These are phyloP conservation scores for Microbotryum intermedium DNA, from an alignment of 1,284 basidiomycete genomes.

Conservation along the genomic window DNA sequence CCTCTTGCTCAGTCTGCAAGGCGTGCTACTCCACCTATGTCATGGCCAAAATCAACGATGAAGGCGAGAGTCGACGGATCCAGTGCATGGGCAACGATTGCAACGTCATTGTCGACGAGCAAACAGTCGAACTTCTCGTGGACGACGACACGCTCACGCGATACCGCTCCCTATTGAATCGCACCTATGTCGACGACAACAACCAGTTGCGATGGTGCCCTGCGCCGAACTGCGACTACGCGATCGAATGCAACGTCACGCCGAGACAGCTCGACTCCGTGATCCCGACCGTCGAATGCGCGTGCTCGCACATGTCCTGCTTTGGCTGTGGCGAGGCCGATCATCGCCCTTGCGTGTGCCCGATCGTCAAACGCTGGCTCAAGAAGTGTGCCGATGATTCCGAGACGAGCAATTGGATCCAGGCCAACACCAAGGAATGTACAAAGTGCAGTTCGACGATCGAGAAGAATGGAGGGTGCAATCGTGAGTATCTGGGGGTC, in stretches of 20 bases:
- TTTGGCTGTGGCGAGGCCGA: constrained; percentile 81
- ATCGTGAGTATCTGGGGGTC: constrained; percentile 56
- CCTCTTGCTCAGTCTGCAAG: constrained; percentile 50
- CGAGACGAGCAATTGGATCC: constrained; percentile 99
- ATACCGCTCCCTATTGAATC: constrained; percentile 77
- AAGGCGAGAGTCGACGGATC: constrained; percentile 72
- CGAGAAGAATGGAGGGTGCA: constrained; percentile 99
- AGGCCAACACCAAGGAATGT: constrained; percentile 98
- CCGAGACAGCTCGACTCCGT: constrained; percentile 53
- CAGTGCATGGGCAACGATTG: constrained; percentile 93
- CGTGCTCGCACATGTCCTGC: constrained; percentile 65
- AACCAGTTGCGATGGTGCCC: constrained; percentile 86
- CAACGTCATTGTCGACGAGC: constrained; percentile 56
- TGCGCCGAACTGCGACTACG: constrained; percentile 55
- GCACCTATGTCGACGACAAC: constrained; percentile 83
- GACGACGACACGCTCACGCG: constrained; percentile 35
- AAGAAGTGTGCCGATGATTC: constrained; percentile 96
- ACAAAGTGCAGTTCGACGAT: constrained; percentile 90
- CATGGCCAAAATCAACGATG: constrained; percentile 74
- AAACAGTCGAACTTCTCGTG: constrained; percentile 45
- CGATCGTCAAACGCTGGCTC: constrained; percentile 83
- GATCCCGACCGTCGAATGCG: constrained; percentile 84
- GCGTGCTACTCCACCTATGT: constrained; percentile 83
- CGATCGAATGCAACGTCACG: constrained; percentile 75
- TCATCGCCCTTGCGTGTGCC: constrained; percentile 85